Percentiles rank a stretch among this genome's conserved stretches.
These are phyloP conservation scores for Rhizophora mangle DNA, from an alignment of 345 rosid species.

Conservation along the genomic window DNA sequence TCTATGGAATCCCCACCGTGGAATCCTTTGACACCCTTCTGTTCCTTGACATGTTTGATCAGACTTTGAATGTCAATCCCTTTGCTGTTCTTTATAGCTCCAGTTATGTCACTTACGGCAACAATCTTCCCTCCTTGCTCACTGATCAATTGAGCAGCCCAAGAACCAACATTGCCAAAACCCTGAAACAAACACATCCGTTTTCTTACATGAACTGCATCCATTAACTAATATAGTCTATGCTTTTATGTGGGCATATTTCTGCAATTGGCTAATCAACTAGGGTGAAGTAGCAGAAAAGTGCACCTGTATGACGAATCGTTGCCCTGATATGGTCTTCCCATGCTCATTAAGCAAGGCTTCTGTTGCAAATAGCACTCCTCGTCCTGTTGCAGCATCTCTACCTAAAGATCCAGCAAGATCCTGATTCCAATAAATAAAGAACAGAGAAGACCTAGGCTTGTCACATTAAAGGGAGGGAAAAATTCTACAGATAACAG, in stretches of 20 bases:
- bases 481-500: neutral
- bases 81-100: slow-evolving; percentile 79
- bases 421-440: slow-evolving; percentile 42
- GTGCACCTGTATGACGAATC: slow-evolving; percentile 77
- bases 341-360: slow-evolving; percentile 89
- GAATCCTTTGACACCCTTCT: slow-evolving; percentile 76
- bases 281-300: neutral
- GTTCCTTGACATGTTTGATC: slow-evolving; percentile 55
- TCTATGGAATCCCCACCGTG: slow-evolving; percentile 57
- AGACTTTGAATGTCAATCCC: slow-evolving; percentile 65
- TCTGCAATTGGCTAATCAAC: neutral
- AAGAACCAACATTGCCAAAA: slow-evolving; percentile 96
- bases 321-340: slow-evolving; percentile 65
- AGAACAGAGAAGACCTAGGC: neutral
- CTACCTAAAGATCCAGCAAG: slow-evolving; percentile 97
- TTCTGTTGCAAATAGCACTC: slow-evolving; percentile 91
- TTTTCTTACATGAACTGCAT: neutral
- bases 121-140: slow-evolving; percentile 80
- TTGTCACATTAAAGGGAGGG: neutral
- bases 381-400: slow-evolving; percentile 97
- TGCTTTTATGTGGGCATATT: neutral
- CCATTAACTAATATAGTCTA: no score
- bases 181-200: slow-evolving; percentile 43
- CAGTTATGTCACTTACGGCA: slow-evolving; percentile 76
- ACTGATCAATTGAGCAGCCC: slow-evolving; percentile 82